Base-by-base conservation (phyloP, 176 grass and related monocot species). In the Bonia amplexicaulis region DNA sequence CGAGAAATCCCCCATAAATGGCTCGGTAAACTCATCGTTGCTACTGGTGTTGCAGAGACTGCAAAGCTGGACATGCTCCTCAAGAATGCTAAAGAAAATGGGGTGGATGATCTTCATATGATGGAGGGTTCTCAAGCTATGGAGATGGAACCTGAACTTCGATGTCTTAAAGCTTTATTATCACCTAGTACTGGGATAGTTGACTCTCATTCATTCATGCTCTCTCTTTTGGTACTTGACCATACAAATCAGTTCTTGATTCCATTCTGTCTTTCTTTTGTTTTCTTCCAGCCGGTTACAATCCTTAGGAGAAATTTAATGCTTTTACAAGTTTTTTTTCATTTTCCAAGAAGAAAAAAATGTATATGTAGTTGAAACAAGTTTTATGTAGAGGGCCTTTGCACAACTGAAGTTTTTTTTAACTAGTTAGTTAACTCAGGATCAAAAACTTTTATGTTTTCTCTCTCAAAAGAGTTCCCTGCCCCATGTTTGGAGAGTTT, bases 121-220 rank as follows among this genome's bases (percentile, higher is more conserved):
- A 89, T 98, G 80, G 93, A 88, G 44, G 85, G 69, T 37, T 95
- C 89, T 83, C 80, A 83, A 88, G 96, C 92, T 80, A 85, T 86
- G 90, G 73, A 92, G 29, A 82, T 98, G 88, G 96, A 98, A 88
- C 91, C 91, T 76, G 91, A 98, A 89, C 89, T 95, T 66, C 88
- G 14, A 71, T 98, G 91, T 67, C 64, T 98, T 60, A 93, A 92
- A 82, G 96, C 96, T 57, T 79, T 98, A 49, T 60, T 94, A 53
- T 98, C 96, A 83, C 89, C 96, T 77, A 90, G 87, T 65, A 90
- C 93, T 37, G 96, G 96, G 77, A 98, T 98, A 75, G 52, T 98
- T 51, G 96, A 95, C 68, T 95, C 96, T 77, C 96, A 98, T 82
- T 92, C 89, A 40, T 42, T 98, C 49, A 98, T 98, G 93, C 80